Evolutionary conservation across 768 basidiomycete species (phyloP), one percentile per base, ranked within the genome.

Genomic region (Russula emetica): DNA sequence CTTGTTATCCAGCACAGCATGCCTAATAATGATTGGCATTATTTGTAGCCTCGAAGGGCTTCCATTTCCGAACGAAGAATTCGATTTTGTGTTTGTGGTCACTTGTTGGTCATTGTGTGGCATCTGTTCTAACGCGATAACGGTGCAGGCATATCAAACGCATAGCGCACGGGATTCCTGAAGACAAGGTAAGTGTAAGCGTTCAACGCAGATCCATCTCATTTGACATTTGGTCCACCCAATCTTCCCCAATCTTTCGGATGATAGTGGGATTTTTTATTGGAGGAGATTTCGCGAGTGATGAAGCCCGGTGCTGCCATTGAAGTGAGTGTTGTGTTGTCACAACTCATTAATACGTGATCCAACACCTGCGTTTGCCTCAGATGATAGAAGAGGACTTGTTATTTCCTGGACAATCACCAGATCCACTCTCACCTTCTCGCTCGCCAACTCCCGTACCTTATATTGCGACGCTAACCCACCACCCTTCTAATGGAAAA

Each of bases 341-440:
- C 13, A 55, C 26, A 34, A 36, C 30, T 5, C n/a, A 22, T 16
- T 30, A 13, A n/a, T 62, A n/a, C 34, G 16, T 42, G 56, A 34
- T 28, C 49, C 62, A 30, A 53, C 28, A 34, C 16, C 49, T 10
- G 34, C 28, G 36, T 38, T 6, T 28, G 22, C 22, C 22, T 34
- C 63, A 87, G 85, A 78, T 90, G 74, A 76, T 88, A 55, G 89
- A 91, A 71, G 87, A 89, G 72, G 87, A 91, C 66, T 72, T 91
- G 3, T 85, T 82, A 70, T 89, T 90, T 69, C 88, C 88, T 1
- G 86, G 87, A 14, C 79, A 76, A 65, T 64, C 71, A 3, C 68
- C 74, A 18, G 79, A 81, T 52, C 30, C 62, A n/a, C 61, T 40
- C 57, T 56, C 60, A 53, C 61, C 30, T 22, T 30, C 66, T 36